Base-by-base conservation (phyloP, 176 grass and related monocot species). In the Urochloa ruziziensis region DNA sequence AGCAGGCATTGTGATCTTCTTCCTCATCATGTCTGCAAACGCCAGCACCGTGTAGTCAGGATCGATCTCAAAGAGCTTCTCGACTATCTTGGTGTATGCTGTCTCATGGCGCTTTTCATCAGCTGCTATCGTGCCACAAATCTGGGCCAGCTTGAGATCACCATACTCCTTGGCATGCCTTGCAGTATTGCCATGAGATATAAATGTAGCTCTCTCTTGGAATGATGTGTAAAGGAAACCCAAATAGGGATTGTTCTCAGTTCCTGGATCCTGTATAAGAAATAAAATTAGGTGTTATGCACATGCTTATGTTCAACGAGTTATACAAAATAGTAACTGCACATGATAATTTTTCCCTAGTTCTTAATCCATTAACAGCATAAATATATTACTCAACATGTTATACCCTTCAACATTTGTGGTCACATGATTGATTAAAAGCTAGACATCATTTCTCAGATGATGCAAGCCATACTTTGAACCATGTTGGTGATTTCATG, bases 31-130 rank as follows among this genome's bases (percentile, higher is more conserved):
- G 75, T 91, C 83, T 28, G 92, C 78, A 75, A 94, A 88, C 10
- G 89, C 89, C 43, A 91, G 83, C 43, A 94, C 83, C 0, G 92
- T 94, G 65, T 88, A 88, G 25, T 91, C 89, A 67, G 89, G 92
- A 82, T 94, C 89, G 12, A 89, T 84, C 65, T 94, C 92, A 37
- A 94, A 89, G 11, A 91, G 92, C 79, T 94, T 94, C 63, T 91
- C 82, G 4, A 91, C 89, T 67, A 94, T 91, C 83, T 91, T 94
- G 66, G 89, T 94, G 79, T 94, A 94, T 5, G 92, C 92, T 21
- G 86, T 94, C 80, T 94, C 92, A 12, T 94, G 92, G 35, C 92
- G 92, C 86, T 94, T 94, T 64, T 94, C 92, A 69, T 94, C 92
- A 51, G 92, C 86, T 83, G 92, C 92, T 75, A 94, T 94, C 0